These are phyloP conservation scores for Prototheca wickerhamii DNA, from an alignment of 163 green algal species.

Conservation along the genomic window DNA sequence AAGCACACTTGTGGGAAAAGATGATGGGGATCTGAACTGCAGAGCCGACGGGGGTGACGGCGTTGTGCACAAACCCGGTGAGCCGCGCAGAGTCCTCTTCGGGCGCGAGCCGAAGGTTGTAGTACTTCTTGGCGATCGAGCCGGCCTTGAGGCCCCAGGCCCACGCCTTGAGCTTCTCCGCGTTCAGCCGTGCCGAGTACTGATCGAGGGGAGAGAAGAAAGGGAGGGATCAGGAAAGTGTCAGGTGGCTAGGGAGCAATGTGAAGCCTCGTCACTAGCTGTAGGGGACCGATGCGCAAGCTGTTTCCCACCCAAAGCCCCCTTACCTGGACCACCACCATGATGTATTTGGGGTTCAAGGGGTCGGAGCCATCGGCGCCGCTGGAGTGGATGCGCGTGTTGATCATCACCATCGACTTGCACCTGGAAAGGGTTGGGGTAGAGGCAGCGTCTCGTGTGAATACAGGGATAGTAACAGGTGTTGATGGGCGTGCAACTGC, in stretches of 20 bases:
- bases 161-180: slow-evolving; percentile 53
- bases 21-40: slow-evolving; percentile 48
- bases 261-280: too few relatives aligned
- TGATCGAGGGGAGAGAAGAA: slow-evolving; percentile 28
- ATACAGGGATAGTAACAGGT: not conserved
- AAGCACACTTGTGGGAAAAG: slow-evolving; percentile 27
- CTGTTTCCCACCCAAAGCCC: too few relatives aligned
- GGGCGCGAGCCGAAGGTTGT: slow-evolving; percentile 60
- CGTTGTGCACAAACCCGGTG: slow-evolving; percentile 63
- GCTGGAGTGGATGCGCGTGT: slow-evolving; percentile 44
- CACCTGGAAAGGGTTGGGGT: too few relatives aligned
- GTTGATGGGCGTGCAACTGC: too few relatives aligned
- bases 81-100: slow-evolving; percentile 41
- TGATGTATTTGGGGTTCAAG: slow-evolving; percentile 54
- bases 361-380: slow-evolving; percentile 37
- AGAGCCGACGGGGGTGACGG: slow-evolving; percentile 54
- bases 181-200: slow-evolving; percentile 57
- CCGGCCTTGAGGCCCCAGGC: slow-evolving; percentile 31
- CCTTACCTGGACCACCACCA: slow-evolving; percentile 59
- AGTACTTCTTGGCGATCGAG: slow-evolving; percentile 37
- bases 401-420: slow-evolving; percentile 73
- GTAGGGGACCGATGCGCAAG: too few relatives aligned
- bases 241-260: not conserved
- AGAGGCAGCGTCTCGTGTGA: slow-evolving; percentile 19
- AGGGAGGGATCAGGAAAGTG: slow-evolving; percentile 1